Evolutionary conservation across 2,329 filamentous ascomycete genomes (phyloP).

Genomic region (Beauveria sp.): DNA sequence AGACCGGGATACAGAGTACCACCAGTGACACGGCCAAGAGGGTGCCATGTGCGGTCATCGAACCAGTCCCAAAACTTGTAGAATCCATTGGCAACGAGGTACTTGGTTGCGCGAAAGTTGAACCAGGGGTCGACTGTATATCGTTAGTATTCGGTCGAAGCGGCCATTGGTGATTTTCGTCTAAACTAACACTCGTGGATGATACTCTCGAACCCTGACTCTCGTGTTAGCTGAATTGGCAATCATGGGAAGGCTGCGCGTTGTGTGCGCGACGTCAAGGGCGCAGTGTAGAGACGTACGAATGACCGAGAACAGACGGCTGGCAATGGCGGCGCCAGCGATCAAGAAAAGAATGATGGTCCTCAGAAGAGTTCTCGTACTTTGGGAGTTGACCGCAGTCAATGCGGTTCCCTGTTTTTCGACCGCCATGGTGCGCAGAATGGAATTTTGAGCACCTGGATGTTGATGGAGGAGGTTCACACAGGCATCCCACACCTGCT

Average conservation of each 20-base stretch:
- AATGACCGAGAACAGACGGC: slow-evolving; percentile 96
- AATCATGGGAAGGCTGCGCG: neutral
- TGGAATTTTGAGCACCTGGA: slow-evolving; percentile 18
- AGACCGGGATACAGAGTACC: slow-evolving; percentile 97
- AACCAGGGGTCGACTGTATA: slow-evolving; percentile 94
- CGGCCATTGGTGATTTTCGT: slow-evolving; percentile 11
- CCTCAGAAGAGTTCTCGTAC: slow-evolving; percentile 75
- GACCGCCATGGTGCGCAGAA: slow-evolving; percentile 36
- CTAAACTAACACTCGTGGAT: slow-evolving; percentile 90
- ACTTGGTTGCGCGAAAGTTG: slow-evolving; percentile 98
- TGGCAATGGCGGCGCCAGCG: slow-evolving; percentile 82
- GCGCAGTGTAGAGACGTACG: slow-evolving; percentile 49
- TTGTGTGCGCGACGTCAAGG: neutral
- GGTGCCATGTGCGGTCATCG: slow-evolving; percentile 99
- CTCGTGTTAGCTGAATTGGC: slow-evolving; percentile 23
- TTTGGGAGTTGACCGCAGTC: slow-evolving; percentile 72
- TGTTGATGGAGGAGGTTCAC: slow-evolving; percentile 24
- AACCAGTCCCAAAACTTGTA: slow-evolving; percentile 99
- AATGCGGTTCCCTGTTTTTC: slow-evolving; percentile 43
- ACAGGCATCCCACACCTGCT: slow-evolving; percentile 9
- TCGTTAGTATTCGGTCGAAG: slow-evolving; percentile 19
- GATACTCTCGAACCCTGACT: slow-evolving; percentile 87
- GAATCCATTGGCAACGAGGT: slow-evolving; percentile 93
- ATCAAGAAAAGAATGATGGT: slow-evolving; percentile 87
- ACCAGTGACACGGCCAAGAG: slow-evolving; percentile 93